Conservation (phyloP, 1,284 basidiomycete species). For the Austroboletus novae-zelandiae region DNA sequence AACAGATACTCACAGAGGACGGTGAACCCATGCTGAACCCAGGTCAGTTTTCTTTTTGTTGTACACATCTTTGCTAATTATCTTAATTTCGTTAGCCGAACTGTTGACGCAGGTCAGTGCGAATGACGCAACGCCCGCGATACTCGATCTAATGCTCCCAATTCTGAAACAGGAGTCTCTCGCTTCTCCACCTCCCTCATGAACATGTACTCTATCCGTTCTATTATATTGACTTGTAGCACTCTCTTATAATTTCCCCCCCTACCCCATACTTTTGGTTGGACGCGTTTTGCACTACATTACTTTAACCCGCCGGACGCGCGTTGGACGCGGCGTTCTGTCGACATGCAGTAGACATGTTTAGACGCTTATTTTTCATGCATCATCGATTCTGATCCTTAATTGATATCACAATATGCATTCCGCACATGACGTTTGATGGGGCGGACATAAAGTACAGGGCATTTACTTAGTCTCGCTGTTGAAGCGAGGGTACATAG, state of each 20-base stretch:
- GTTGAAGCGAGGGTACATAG: constrained; percentile 39
- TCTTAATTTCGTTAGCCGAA: constrained; percentile 42
- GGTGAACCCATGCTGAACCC: constrained; percentile 66
- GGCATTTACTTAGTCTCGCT: constrained; percentile 28
- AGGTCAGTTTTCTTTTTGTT: constrained; percentile 38
- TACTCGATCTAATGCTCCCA: constrained; percentile 32
- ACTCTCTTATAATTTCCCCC: constrained; percentile 14
- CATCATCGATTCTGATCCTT: constrained; percentile 1
- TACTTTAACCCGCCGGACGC: constrained; percentile 21
- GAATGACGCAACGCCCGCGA: constrained; percentile 9
- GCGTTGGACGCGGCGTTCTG: constrained; percentile 10
- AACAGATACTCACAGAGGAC: constrained; percentile 57
- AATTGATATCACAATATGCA: constrained; percentile 24
- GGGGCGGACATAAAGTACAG: constrained; percentile 25
- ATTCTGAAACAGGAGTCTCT: constrained; percentile 51
- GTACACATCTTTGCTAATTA: not conserved
- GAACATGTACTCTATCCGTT: constrained; percentile 28
- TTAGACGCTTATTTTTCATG: constrained; percentile 10
- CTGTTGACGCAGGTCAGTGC: constrained; percentile 57
- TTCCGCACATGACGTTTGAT: constrained; percentile 20
- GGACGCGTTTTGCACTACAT: constrained; percentile 19
- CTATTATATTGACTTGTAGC: constrained; percentile 14
- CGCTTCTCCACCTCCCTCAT: constrained; percentile 56
- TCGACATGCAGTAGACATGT: constrained; percentile 17
- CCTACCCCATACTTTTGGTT: constrained; percentile 11